A percentile compares a stretch with the other conserved stretches of the same genome.
These are phyloP conservation scores for Fusarium fujikuroi DNA, from an alignment of 2,329 filamentous ascomycete genomes.

Conservation along the genomic window DNA sequence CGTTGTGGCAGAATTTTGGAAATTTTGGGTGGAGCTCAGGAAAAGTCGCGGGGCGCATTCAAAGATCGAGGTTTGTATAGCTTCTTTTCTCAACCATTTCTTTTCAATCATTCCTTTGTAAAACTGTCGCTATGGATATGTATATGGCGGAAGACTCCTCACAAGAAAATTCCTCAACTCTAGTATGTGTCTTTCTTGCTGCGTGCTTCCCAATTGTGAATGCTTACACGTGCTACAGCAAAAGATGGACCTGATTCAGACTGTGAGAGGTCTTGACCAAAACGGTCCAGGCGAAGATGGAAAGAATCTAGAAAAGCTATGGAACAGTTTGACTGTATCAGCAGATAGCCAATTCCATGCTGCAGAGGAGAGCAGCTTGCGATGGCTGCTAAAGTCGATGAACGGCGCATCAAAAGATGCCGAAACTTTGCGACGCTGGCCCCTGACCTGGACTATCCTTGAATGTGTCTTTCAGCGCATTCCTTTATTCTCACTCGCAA, in stretches of 20 bases:
- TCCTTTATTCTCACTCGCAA: slow-evolving; percentile 74
- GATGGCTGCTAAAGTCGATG: slow-evolving; percentile 73
- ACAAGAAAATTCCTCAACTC: not conserved
- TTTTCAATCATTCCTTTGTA: slow-evolving; percentile 11
- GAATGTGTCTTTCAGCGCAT: slow-evolving; percentile 71
- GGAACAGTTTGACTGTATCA: slow-evolving; percentile 58
- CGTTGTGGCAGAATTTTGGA: slow-evolving; percentile 58
- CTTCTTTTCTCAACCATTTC: slow-evolving; percentile 28
- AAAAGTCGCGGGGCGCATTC: slow-evolving; percentile 43
- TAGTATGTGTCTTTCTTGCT: slow-evolving; percentile 27
- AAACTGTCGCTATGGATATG: slow-evolving; percentile 34
- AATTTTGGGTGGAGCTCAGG: slow-evolving; percentile 51
- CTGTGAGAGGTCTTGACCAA: slow-evolving; percentile 66
- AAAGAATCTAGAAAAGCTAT: slow-evolving; percentile 61
- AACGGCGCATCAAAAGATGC: slow-evolving; percentile 58
- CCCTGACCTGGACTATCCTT: slow-evolving; percentile 70
- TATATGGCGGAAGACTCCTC: slow-evolving; percentile 30
- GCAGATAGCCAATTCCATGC: slow-evolving; percentile 59
- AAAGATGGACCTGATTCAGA: slow-evolving; percentile 59
- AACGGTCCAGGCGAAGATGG: slow-evolving; percentile 56
- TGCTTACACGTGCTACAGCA: slow-evolving; percentile 44
- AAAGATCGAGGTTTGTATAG: slow-evolving; percentile 27
- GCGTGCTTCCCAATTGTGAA: not conserved
- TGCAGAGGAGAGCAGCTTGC: slow-evolving; percentile 67
- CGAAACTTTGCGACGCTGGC: slow-evolving; percentile 65